A percentile compares a stretch with the other conserved stretches of the same genome.
Evolutionary conservation across 192 early-diverging fungal genomes (phyloP).

Genomic region (Cladochytrium replicatum): DNA sequence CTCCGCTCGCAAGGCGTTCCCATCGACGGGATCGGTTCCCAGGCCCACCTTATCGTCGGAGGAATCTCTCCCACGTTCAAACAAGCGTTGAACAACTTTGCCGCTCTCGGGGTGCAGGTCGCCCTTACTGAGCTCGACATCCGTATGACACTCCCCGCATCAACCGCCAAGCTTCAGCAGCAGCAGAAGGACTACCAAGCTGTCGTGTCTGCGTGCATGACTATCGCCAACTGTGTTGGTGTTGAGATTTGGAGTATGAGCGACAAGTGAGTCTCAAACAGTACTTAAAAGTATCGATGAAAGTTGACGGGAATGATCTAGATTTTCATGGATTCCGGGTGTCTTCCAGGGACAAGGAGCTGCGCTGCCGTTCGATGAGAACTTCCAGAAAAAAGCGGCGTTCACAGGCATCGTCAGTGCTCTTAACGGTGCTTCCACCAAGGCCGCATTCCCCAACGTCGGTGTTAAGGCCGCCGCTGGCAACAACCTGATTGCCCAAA

Average conservation of each 20-base stretch:
- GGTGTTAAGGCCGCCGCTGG: too few species aligned
- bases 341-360: not conserved
- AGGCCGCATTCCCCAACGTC: too few species aligned
- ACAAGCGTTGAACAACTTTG: too few species aligned
- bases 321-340: not conserved
- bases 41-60: constrained; percentile 16
- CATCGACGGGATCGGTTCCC: constrained; percentile 24
- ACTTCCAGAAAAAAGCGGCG: not conserved
- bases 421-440: not conserved
- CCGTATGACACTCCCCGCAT: not conserved
- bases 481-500: too few species aligned
- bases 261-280: too few species aligned
- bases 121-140: not conserved
- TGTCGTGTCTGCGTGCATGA: not conserved
- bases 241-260: not conserved
- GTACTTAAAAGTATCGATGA: too few species aligned
- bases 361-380: not conserved
- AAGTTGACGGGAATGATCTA: too few species aligned
- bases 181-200: not conserved
- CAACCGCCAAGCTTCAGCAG: not conserved
- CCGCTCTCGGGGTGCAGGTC: not conserved
- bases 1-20: constrained; percentile 13
- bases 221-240: not conserved
- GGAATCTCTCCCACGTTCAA: too few species aligned
- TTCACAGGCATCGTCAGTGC: not conserved